These are phyloP conservation scores for Petunia hybrid DNA, from an alignment of 305 asterid genomes.

Conservation along the genomic window DNA sequence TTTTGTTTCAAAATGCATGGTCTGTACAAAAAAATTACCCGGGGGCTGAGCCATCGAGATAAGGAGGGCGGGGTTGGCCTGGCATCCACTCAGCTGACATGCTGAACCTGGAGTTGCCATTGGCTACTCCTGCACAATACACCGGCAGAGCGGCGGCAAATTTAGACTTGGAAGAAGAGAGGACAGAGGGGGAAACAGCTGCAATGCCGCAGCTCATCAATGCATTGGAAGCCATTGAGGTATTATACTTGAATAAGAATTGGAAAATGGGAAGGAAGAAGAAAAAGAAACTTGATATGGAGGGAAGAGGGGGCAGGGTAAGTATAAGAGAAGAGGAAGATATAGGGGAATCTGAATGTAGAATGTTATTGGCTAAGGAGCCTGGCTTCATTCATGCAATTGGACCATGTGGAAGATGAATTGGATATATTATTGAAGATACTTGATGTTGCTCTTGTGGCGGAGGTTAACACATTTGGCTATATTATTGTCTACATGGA, in stretches of 20 bases:
- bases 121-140: slow-evolving; percentile 38
- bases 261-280: neutral
- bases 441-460: slow-evolving; percentile 51
- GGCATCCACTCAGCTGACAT: slow-evolving; percentile 99
- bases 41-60: slow-evolving; percentile 96
- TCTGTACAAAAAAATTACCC: slow-evolving; percentile 52
- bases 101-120: slow-evolving; percentile 54
- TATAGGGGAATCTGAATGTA: slow-evolving; percentile 65
- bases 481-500: neutral
- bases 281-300: slow-evolving; percentile 21
- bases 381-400: slow-evolving; percentile 40
- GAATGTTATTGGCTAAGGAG: slow-evolving; percentile 66
- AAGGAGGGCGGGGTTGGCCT: slow-evolving; percentile 90
- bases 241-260: neutral
- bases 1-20: no score
- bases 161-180: slow-evolving; percentile 80
- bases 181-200: slow-evolving; percentile 72
- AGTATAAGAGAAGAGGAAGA: slow-evolving; percentile 44
- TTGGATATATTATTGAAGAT: slow-evolving; percentile 45
- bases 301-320: slow-evolving; percentile 1
- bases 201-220: slow-evolving; percentile 83
- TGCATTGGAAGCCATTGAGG: slow-evolving; percentile 69
- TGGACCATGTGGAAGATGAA: slow-evolving; percentile 78
- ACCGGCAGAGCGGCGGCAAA: slow-evolving; percentile 53
- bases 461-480: slow-evolving; percentile 35